Evolutionary conservation across 768 basidiomycete species (phyloP), one percentile per base, ranked within the genome.

Genomic region (Tricholoma bakamatsutake): DNA sequence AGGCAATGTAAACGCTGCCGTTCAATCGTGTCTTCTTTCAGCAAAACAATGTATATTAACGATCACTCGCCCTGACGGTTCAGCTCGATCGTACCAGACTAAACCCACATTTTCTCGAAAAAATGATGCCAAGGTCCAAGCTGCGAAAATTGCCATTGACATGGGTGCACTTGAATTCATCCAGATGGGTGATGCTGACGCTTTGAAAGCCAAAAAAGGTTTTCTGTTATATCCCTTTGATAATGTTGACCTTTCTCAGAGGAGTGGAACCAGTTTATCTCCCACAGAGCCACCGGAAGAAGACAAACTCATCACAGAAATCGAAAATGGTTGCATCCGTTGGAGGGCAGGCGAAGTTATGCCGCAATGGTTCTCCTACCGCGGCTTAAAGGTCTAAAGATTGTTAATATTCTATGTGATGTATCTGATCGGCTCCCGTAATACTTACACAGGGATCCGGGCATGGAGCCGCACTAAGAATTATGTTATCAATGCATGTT

Each of bases 121-220:
- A 59, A 69, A 59, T 37, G 84, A 85, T 11, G 86, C 85, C 0
- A 82, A 81, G 56, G 68, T 67, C 0, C 75, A 76, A 45, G 84
- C 72, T 0, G 83, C 82, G 0, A 70, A 64, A 13, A 65, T 80
- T 13, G 86, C 86, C 4, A 69, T 87, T 21, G 74, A 82, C 6
- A 77, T 80, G 72, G 83, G 82, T 17, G 85, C 78, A 1, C 64
- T 87, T 31, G 78, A 84, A 17, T 87, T 87, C 61, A 79, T 87
- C 47, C 52, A 65, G 6, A 61, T 67, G 1, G 80, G 80, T 3
- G 76, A 78, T n/a, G 66, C 70, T 1, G 71, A 75, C 35, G 62
- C 61, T 6, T 35, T 65, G 28, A 67, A 70, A 34, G 66, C 66
- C 28, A 71, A 67, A 43, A 73, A 75, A 37, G 70, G 68, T 6